Conservation (phyloP, 176 grass and related monocot species). For the Miscanthus lutarioriparius region DNA sequence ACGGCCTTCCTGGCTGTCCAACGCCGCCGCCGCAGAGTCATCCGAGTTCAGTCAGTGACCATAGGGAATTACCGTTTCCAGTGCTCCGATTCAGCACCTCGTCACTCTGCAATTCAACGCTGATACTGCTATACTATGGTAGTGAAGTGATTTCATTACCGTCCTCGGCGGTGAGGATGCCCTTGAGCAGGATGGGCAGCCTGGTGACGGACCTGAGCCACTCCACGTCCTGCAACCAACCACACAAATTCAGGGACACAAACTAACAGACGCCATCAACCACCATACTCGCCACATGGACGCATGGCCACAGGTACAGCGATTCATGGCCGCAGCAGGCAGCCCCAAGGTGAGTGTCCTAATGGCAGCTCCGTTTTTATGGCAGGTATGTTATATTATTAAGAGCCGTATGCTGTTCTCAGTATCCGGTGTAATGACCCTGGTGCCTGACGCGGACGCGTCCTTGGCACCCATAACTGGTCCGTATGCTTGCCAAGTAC, state of each 20-base stretch:
- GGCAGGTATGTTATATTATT: too few relatives aligned
- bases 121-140: too few relatives aligned
- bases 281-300: too few relatives aligned
- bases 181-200: conserved; percentile 75
- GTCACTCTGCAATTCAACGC: neutral
- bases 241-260: neutral
- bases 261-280: neutral
- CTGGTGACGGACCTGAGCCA: conserved; percentile 77
- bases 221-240: conserved; percentile 52
- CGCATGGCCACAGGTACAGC: neutral
- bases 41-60: neutral
- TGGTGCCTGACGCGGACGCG: neutral
- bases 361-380: too few relatives aligned
- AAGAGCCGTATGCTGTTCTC: too few relatives aligned
- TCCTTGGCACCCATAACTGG: conserved; percentile 10
- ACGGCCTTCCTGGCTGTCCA: conserved; percentile 63
- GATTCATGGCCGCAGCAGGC: neutral
- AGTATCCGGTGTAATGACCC: too few relatives aligned
- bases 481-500: neutral
- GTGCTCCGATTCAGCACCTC: too few relatives aligned
- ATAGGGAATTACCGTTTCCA: neutral
- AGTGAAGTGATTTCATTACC: conserved; percentile 29
- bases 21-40: neutral
- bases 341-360: neutral
- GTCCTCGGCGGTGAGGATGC: too few relatives aligned